Evolutionary conservation across 345 rosid genomes (phyloP).

Genomic region (Theobroma cacao): DNA sequence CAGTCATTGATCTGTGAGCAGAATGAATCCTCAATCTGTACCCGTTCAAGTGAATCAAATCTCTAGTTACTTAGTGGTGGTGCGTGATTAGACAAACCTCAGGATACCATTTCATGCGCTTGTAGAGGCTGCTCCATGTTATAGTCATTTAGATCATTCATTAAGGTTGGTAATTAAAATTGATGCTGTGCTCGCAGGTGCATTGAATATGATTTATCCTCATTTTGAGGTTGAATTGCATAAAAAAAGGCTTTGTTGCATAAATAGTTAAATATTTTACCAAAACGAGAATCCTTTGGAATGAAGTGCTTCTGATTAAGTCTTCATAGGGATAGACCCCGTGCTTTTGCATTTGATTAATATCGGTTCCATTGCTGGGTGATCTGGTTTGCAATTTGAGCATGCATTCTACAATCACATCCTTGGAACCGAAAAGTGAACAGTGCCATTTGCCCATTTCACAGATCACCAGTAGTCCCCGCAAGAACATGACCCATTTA

Average conservation of each 20-base stretch:
- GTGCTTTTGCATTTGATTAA: not conserved
- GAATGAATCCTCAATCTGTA: not conserved
- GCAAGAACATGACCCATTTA: slow-evolving; percentile 69
- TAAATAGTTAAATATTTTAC: no score
- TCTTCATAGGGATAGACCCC: no score
- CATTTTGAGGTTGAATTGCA: no score
- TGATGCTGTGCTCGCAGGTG: no score
- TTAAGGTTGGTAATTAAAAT: not conserved
- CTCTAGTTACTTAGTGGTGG: not conserved
- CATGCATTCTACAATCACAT: not conserved
- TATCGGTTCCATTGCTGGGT: no score
- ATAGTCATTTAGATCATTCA: no score
- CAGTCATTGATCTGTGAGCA: not conserved
- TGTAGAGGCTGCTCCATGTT: not conserved
- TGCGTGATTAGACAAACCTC: not conserved
- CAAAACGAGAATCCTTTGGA: no score
- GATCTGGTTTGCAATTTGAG: no score
- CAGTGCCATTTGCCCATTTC: not conserved
- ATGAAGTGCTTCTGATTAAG: no score
- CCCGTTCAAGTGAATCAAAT: not conserved
- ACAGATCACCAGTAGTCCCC: slow-evolving; percentile 61
- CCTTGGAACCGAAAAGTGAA: no score
- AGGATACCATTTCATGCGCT: not conserved
- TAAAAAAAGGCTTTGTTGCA: no score
- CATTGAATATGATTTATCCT: no score